Evolutionary conservation across 768 basidiomycete species (phyloP).

Genomic region (Boletus fagicola): DNA sequence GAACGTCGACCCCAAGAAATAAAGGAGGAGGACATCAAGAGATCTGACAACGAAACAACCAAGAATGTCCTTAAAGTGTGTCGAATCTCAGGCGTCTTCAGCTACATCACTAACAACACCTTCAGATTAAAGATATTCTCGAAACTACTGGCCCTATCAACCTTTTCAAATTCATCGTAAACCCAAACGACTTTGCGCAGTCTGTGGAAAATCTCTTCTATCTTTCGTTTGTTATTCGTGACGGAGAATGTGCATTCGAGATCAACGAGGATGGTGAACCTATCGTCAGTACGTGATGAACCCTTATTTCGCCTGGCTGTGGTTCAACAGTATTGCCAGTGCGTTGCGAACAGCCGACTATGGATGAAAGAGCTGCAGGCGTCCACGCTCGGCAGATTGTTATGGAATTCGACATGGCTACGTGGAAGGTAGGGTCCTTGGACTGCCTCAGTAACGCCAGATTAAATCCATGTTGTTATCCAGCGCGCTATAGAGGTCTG

Average conservation of each 20-base stretch:
- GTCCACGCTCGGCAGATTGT: conserved; percentile 82
- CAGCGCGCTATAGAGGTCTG: conserved; percentile 89
- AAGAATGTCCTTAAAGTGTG: conserved; percentile 77
- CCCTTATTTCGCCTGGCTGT: neutral
- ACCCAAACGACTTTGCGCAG: conserved; percentile 88
- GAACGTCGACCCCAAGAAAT: conserved; percentile 76
- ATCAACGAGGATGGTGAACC: conserved; percentile 67
- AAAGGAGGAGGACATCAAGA: conserved; percentile 75
- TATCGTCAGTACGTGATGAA: conserved; percentile 58
- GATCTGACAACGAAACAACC: conserved; percentile 85
- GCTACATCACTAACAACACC: neutral
- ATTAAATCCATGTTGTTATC: neutral
- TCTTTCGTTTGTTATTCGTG: conserved; percentile 86
- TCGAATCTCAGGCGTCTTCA: neutral
- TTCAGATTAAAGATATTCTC: conserved; percentile 63
- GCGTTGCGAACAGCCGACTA: conserved; percentile 59
- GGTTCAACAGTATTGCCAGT: conserved; percentile 36
- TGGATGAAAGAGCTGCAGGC: conserved; percentile 61
- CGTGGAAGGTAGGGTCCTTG: conserved; percentile 68
- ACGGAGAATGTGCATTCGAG: conserved; percentile 77
- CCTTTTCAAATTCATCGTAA: conserved; percentile 83
- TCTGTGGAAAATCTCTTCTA: conserved; percentile 97
- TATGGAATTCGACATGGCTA: conserved; percentile 86
- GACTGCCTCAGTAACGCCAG: neutral
- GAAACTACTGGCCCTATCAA: conserved; percentile 55